Evolutionary conservation across 2,329 filamentous ascomycete species (phyloP), one percentile per base, ranked within the genome.

Genomic region (Colletotrichum tamarilloi): DNA sequence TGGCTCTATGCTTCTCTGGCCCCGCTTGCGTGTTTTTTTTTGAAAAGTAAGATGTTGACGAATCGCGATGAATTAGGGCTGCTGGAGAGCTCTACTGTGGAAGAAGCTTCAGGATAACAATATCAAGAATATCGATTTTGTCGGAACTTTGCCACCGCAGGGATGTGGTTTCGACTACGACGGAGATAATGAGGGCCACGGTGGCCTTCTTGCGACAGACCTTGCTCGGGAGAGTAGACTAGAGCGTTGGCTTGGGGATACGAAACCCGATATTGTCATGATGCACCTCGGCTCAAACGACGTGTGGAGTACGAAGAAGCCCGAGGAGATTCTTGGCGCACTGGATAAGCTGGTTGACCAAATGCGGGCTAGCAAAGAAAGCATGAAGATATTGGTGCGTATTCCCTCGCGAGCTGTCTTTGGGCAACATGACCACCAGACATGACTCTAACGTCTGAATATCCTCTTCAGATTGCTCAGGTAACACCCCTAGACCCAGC

Each of bases 251-350:
- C 78, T 87, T 11, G 74, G 79, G 3, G 72, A 77, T 28, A 79
- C 82, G 11, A 79, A 80, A 2, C 83, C 84, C 0, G 83, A 86
- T 72, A 78, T 86, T n/a, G 81, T 86, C 57, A 78, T 85, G 78
- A 85, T 86, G 84, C 83, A 86, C 73, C 77, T 87, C 2, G 84
- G 83, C 5, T 84, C 83, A 14, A 85, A 85, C 78, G 85, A 86
- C 72, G 79, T 84, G 2, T 82, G 82, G 77, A 78, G 79, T 28
- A 80, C 79, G 64, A 78, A 81, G 62, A 78, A 78, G 28, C 71
- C 80, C 0, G 73, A 74, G n/a, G 79, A 81, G 11, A 83, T 84
- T 22, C 69, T 84, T 28, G 76, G 75, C 4, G 82, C 84, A 1
- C 85, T 82, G 73, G 77, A 79, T 11, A 81, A 77, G 5, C 74